phyloP scores from a whole-genome alignment of 1,139 yeast species.

The Hemisphaericaspora xylofermentans region DNA sequence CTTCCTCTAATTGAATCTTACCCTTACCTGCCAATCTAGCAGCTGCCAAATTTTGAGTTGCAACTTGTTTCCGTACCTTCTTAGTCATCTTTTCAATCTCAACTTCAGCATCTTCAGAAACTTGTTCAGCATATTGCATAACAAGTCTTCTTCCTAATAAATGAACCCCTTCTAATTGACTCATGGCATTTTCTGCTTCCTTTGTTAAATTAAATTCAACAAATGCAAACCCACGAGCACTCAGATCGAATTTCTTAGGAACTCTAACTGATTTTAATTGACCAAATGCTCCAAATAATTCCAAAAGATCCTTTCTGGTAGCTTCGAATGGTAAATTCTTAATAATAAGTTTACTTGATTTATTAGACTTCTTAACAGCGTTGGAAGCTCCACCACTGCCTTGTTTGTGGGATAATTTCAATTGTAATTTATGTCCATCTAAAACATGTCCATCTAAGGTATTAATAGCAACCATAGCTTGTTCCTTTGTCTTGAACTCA shows the following conservation, averaged over 20 bases:
- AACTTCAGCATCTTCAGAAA: constrained; percentile 78
- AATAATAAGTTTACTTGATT: constrained; percentile 76
- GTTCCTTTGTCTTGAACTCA: constrained; percentile 76
- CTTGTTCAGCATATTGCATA: constrained; percentile 90
- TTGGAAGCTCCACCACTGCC: constrained; percentile 23
- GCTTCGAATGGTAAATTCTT: constrained; percentile 98
- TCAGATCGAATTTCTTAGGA: constrained; percentile 92
- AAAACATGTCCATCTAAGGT: constrained; percentile 75
- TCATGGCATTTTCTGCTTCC: constrained; percentile 96
- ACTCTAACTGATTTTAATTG: constrained; percentile 92
- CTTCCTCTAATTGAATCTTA: constrained; percentile 68
- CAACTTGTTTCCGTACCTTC: constrained; percentile 79
- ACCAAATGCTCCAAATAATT: constrained; percentile 90
- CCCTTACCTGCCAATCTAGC: constrained; percentile 75
- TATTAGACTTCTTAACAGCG: constrained; percentile 36
- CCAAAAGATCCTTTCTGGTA: constrained; percentile 84
- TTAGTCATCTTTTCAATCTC: constrained; percentile 88
- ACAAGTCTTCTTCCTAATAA: constrained; percentile 93
- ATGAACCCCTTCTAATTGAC: constrained; percentile 92
- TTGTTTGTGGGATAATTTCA: constrained; percentile 81
- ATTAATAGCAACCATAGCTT: constrained; percentile 74
- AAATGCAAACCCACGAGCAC: constrained; percentile 97
- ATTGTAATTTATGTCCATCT: constrained; percentile 87
- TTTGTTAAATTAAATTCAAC: constrained; percentile 86
- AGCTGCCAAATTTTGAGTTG: constrained; percentile 71